A percentile compares a stretch with the other conserved stretches of the same genome.
These are phyloP conservation scores for Ceratocystis cubensis DNA, from an alignment of 2,329 filamentous ascomycete genomes.

Conservation along the genomic window DNA sequence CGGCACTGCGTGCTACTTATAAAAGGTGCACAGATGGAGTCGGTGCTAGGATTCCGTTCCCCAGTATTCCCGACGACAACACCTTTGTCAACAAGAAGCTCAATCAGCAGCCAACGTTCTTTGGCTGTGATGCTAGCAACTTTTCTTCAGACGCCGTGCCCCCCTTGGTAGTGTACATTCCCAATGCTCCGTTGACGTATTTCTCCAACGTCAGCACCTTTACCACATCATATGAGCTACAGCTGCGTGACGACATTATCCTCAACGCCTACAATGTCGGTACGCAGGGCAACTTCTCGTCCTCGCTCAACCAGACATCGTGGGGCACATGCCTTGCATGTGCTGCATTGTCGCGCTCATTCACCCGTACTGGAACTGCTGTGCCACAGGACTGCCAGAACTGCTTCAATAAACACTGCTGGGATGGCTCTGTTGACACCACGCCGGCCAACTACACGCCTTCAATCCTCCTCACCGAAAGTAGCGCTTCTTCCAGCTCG, in stretches of 20 bases:
- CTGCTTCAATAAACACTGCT: conserved; percentile 81
- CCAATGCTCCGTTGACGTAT: conserved; percentile 68
- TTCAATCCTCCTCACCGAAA: conserved; percentile 7
- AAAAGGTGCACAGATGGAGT: conserved; percentile 37
- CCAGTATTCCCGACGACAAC: conserved; percentile 41
- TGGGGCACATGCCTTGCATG: conserved; percentile 84
- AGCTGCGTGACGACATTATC: conserved; percentile 66
- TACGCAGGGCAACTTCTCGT: conserved; percentile 69
- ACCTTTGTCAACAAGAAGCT: conserved; percentile 47
- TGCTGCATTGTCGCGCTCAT: conserved; percentile 66
- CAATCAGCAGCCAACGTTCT: conserved; percentile 49
- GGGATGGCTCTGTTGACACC: conserved; percentile 58
- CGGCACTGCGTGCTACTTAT: conserved; percentile 46
- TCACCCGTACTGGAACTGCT: conserved; percentile 54
- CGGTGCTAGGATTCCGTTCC: conserved; percentile 45
- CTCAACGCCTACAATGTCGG: conserved; percentile 74
- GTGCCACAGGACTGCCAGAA: conserved; percentile 58
- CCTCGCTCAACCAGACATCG: conserved; percentile 39
- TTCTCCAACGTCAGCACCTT: conserved; percentile 72
- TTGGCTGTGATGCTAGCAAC: conserved; percentile 48
- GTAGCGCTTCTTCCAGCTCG: not conserved
- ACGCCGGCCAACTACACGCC: conserved; percentile 18
- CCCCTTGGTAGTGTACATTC: conserved; percentile 75
- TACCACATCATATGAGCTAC: conserved; percentile 48
- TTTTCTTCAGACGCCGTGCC: conserved; percentile 40